These are phyloP conservation scores for Leptomonas pyrrhocoris DNA, from an alignment of 208 protist genomes.

Conservation along the genomic window DNA sequence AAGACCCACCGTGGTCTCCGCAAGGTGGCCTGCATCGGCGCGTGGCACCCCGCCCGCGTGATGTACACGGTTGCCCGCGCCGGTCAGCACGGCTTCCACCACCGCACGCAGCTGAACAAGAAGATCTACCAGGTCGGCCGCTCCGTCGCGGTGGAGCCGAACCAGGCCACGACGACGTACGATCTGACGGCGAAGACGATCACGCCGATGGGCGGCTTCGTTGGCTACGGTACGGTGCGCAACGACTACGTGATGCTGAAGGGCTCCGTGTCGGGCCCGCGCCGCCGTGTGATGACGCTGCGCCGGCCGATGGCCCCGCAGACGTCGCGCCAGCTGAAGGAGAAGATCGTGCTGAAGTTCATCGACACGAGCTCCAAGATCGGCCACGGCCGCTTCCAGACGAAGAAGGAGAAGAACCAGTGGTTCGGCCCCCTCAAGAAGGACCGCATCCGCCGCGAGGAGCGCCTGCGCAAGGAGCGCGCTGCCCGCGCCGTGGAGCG, in stretches of 20 bases:
- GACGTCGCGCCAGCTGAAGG: constrained; percentile 84
- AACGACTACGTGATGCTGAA: constrained; percentile 99
- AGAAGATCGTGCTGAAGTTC: constrained; percentile 98
- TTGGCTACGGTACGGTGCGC: constrained; percentile 97
- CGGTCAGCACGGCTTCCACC: constrained; percentile 99
- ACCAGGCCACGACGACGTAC: constrained; percentile 95
- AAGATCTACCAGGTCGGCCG: constrained; percentile 99
- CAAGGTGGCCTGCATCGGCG: constrained; percentile 99
- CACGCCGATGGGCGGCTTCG: constrained; percentile 99
- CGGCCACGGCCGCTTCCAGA: constrained; percentile 99
- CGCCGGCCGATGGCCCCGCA: constrained; percentile 95
- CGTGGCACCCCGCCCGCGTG: constrained; percentile 96
- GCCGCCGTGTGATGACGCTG: constrained; percentile 98
- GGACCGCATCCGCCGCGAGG: constrained; percentile 83
- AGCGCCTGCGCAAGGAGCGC: constrained; percentile 86
- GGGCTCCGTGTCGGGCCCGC: constrained; percentile 93
- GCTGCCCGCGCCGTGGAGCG: constrained; percentile 77
- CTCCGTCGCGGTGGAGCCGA: constrained; percentile 69
- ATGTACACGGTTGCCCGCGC: constrained; percentile 97
- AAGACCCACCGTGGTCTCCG: constrained; percentile 99
- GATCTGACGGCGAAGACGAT: constrained; percentile 99
- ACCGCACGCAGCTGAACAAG: constrained; percentile 99
- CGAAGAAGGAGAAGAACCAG: constrained; percentile 96
- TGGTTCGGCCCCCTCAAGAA: constrained; percentile 97
- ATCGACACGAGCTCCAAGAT: constrained; percentile 99